These are phyloP conservation scores for Epichloe elymi DNA, from an alignment of 2,329 filamentous ascomycete species.

Conservation along the genomic window DNA sequence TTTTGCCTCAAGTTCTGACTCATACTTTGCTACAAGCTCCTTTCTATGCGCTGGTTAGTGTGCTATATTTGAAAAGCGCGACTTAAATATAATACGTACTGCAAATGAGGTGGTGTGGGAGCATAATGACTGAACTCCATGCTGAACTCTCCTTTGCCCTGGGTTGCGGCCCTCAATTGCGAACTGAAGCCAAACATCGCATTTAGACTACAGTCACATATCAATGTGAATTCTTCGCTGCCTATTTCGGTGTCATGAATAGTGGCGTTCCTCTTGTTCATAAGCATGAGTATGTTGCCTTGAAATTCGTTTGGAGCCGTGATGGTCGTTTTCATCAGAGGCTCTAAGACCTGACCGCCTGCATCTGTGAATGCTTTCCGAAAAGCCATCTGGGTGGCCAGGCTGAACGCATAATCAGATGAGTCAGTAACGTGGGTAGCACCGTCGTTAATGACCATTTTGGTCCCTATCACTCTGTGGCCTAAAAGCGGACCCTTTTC, in stretches of 20 bases:
- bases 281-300: conserved; percentile 80
- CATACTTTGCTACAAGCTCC: conserved; percentile 44
- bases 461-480: conserved; percentile 78
- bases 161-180: conserved; percentile 80
- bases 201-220: conserved; percentile 86
- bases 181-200: conserved; percentile 96
- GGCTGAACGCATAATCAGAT: conserved; percentile 90
- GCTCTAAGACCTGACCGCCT: conserved; percentile 76
- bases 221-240: conserved; percentile 82
- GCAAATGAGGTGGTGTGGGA: conserved; percentile 72
- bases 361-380: conserved; percentile 78
- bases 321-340: conserved; percentile 95
- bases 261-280: conserved; percentile 93
- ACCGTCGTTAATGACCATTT: conserved; percentile 91
- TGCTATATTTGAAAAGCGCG: not conserved
- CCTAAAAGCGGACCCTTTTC: conserved; percentile 82
- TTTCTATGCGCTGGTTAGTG: conserved; percentile 28
- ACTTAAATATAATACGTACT: conserved; percentile 45
- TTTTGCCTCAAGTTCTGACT: conserved; percentile 46
- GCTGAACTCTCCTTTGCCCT: conserved; percentile 95
- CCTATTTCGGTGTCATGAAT: conserved; percentile 95
- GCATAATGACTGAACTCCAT: conserved; percentile 99
- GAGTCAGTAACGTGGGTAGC: conserved; percentile 97
- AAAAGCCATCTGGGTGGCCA: conserved; percentile 92
- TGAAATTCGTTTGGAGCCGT: conserved; percentile 96